These are phyloP conservation scores for Cadophora luteo-olivacea DNA, from an alignment of 2,329 filamentous ascomycete genomes.

Conservation along the genomic window DNA sequence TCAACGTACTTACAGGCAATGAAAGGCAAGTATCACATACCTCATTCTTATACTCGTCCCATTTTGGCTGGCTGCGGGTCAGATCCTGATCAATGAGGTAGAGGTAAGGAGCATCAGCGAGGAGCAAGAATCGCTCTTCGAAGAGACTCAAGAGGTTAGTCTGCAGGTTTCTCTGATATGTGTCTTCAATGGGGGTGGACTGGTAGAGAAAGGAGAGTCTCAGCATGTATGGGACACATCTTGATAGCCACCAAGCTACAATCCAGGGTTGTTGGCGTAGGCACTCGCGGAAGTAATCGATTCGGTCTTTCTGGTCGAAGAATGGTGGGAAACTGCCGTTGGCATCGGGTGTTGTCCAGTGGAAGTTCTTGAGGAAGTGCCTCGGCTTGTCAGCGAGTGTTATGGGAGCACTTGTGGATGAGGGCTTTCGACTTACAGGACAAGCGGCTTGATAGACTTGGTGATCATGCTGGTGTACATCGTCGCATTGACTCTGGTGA, in stretches of 20 bases:
- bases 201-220: conserved; percentile 1
- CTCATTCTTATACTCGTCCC: neutral
- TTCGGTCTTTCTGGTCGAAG: conserved; percentile 3
- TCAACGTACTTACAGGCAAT: neutral
- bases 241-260: neutral
- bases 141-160: neutral
- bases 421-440: neutral
- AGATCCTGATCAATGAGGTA: conserved; percentile 9
- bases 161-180: neutral
- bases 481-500: neutral
- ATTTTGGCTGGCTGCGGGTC: neutral
- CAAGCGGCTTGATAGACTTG: neutral
- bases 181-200: neutral
- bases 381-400: neutral
- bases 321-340: neutral
- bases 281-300: neutral
- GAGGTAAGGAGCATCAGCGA: conserved; percentile 1
- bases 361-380: neutral
- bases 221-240: neutral
- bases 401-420: neutral
- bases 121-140: conserved; percentile 1
- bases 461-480: conserved; percentile 7
- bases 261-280: neutral
- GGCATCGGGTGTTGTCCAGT: neutral
- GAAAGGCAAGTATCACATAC: neutral